Conservation (phyloP, 1,284 basidiomycete species). For the Termitomyces sp. region DNA sequence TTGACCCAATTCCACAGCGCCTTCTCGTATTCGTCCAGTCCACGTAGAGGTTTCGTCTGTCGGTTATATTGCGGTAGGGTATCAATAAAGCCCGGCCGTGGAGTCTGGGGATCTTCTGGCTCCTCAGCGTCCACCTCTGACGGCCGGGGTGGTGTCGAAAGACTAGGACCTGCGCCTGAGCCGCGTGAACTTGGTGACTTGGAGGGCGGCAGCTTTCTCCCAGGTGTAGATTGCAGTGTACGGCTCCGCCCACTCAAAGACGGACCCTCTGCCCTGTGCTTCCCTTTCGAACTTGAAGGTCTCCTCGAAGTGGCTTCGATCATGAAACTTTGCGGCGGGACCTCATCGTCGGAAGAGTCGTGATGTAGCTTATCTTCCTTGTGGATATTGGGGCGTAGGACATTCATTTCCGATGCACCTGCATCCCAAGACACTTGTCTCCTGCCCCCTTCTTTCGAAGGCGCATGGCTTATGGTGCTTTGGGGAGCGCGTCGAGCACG, state of each 20-base stretch:
- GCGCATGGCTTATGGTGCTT: constrained; percentile 24
- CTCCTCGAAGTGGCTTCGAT: constrained; percentile 56
- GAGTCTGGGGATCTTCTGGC: constrained; percentile 21
- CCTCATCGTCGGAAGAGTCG: constrained; percentile 72
- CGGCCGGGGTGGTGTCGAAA: constrained; percentile 61
- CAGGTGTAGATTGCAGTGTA: constrained; percentile 42
- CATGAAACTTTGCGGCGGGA: constrained; percentile 78
- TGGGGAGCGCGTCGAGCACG: constrained; percentile 26
- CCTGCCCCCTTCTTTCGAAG: constrained; percentile 39
- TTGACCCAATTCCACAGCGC: constrained; percentile 99
- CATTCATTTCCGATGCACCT: constrained; percentile 48
- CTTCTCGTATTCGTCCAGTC: constrained; percentile 80
- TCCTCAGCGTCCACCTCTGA: constrained; percentile 51
- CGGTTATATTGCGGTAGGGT: constrained; percentile 22
- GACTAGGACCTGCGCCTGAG: constrained; percentile 19
- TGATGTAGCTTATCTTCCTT: constrained; percentile 52
- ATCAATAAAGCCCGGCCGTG: constrained; percentile 9
- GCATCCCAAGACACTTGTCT: constrained; percentile 53
- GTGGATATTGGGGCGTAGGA: constrained; percentile 62
- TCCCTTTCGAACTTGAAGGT: constrained; percentile 22
- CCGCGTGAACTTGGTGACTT: constrained; percentile 28
- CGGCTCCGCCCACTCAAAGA: constrained; percentile 27
- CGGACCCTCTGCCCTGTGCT: constrained; percentile 13
- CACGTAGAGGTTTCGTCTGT: constrained; percentile 51
- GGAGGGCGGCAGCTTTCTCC: constrained; percentile 32